Base-by-base conservation (phyloP, 768 basidiomycete species). In the Amanita molliuscula region DNA sequence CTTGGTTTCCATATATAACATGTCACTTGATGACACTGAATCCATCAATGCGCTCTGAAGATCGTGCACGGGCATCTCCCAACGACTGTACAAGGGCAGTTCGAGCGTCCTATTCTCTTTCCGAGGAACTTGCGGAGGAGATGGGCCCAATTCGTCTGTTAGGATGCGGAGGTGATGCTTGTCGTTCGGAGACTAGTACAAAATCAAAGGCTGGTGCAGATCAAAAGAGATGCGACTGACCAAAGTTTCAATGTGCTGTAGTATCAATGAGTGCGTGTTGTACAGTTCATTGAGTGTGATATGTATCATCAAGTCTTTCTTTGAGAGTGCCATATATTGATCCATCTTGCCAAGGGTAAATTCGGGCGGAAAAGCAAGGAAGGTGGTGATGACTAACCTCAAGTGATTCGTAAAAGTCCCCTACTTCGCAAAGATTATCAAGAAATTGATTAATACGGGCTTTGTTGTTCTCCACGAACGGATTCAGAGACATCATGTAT, bases 1-100 rank as follows among this genome's bases (percentile, higher is more conserved):
- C 71, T 99, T 99, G 50, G 96, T 89, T 65, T 99, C 96, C 93
- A 98, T 97, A 72, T 98, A 99, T 26, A 98, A 80, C 82, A 99
- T 95, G 68, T 99, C 96, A 62, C 88, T 88, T 40, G 93, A 92
- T 20, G 96, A 97, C 25, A 99, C 87, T 21, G 91, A 89, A 65
- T 94, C 93, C 84, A 98, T 93, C 51, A 99, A 78, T 1, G 95
- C 91, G 38, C 86, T 94, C 55, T 95, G 90, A 41, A 98, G 84
- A 62, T 99, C 96, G 58, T 98, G 96, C 41, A 99, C 90, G 1
- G 96, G 95, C 7, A 93, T 97, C 71, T 99, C 96, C 96, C 96
- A 99, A 15, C 96, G 92, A 58, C 89, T 93, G 70, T 95, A 99
- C 8, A 99, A 70, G 36, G 81, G 79, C 31, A 99, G 73, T 59